Evolutionary conservation across 2,329 filamentous ascomycete species (phyloP), one percentile per base, ranked within the genome.

Genomic region (Parascedosporium putredinis): DNA sequence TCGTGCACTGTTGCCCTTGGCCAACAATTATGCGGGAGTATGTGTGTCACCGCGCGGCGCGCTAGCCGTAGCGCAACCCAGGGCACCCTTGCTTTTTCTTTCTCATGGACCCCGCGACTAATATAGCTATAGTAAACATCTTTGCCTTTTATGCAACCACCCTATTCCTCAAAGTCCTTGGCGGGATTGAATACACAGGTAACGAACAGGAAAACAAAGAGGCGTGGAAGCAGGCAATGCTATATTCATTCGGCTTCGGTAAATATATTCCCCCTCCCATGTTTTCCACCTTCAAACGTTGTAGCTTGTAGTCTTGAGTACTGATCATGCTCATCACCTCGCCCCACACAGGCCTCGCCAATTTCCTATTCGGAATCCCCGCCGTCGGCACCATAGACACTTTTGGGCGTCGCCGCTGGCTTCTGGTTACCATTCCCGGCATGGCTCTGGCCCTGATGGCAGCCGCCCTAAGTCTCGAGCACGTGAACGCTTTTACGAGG

Each of bases 241-340:
- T 67, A 31, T 68, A 67, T 0, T 70, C 67, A 9, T 67, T 70
- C 29, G 70, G 71, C 1, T 72, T 69, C 59, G 46, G 46, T 48
- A 40, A 27, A 59, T 33, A 69, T 70, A 6, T 57, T 80, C 20
- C 67, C 81, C 53, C 82, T 81, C 7, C 62, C 12, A 24, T 31
- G 27, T 12, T 31, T 12, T 31, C 27, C 27, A 31, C 12, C 6
- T 31, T 7, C 6, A 31, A 31, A 7, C 27, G 27, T 7, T 31
- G 27, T 31, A 12, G 27, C 6, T 12, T 31, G 27, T n/a, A n/a
- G n/a, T n/a, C 6, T 31, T 7, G 27, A 31, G 6, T 31, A 31
- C 12, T 16, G 7, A 45, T n/a, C n/a, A n/a, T n/a, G n/a, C n/a
- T n/a, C n/a, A n/a, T n/a, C n/a, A n/a, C n/a, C n/a, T n/a, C n/a